Evolutionary conservation across 768 basidiomycete genomes (phyloP).

Genomic region (Strobilomyces echinocephalus): DNA sequence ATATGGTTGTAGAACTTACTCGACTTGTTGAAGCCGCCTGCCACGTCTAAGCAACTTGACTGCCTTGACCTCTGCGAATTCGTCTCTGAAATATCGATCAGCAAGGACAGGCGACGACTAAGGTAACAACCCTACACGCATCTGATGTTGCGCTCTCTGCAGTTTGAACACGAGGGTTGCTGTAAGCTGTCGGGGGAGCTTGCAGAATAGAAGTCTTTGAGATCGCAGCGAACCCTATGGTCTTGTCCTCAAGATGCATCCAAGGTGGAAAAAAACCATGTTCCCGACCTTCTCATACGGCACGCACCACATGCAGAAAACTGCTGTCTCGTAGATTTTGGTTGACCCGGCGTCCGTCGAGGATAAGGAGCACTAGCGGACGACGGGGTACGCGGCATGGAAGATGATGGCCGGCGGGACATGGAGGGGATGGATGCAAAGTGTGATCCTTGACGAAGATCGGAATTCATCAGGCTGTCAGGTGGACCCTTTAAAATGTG

Average conservation of each 20-base stretch:
- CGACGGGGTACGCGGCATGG: slow-evolving; percentile 27
- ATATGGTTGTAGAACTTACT: slow-evolving; percentile 45
- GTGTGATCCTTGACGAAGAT: slow-evolving; percentile 18
- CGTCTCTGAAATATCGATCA: slow-evolving; percentile 53
- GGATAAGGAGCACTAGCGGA: slow-evolving; percentile 32
- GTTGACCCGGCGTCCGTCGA: slow-evolving; percentile 53
- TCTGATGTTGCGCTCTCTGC: slow-evolving; percentile 81
- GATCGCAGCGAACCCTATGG: slow-evolving; percentile 83
- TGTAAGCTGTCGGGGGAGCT: slow-evolving; percentile 39
- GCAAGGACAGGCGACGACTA: neutral
- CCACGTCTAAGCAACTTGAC: slow-evolving; percentile 81
- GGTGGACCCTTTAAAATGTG: slow-evolving; percentile 18
- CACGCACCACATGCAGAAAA: slow-evolving; percentile 95
- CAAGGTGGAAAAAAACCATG: neutral
- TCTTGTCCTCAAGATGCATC: neutral
- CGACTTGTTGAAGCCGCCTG: slow-evolving; percentile 76
- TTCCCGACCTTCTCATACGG: slow-evolving; percentile 70
- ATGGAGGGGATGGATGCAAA: slow-evolving; percentile 33
- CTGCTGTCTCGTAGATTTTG: slow-evolving; percentile 76
- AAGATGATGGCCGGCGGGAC: slow-evolving; percentile 52
- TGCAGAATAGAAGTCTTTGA: slow-evolving; percentile 71
- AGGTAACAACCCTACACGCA: slow-evolving; percentile 72
- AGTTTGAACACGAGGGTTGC: slow-evolving; percentile 73
- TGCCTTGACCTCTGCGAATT: slow-evolving; percentile 87
- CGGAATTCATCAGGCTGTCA: slow-evolving; percentile 21